Conservation (phyloP, 2,329 filamentous ascomycete genomes). For the Cladosporium velox region DNA sequence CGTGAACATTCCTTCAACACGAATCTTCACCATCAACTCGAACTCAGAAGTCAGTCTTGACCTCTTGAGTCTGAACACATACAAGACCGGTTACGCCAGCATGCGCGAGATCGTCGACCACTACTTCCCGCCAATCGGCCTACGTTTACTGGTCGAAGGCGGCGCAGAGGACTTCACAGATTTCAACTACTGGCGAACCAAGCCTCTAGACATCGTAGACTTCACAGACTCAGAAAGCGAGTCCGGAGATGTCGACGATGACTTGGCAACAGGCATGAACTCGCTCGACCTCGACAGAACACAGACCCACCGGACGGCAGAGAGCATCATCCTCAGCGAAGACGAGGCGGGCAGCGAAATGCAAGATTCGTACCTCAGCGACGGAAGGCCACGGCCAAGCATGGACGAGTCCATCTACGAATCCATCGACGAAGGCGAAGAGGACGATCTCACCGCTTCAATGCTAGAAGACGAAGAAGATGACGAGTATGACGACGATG, state of each 20-base stretch:
- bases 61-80: constrained; percentile 84
- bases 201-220: constrained; percentile 79
- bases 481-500: constrained; percentile 24
- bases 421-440: constrained; percentile 31
- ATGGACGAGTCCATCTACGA: constrained; percentile 24
- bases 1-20: constrained; percentile 88
- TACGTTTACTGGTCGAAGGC: constrained; percentile 77
- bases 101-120: constrained; percentile 98
- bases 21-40: constrained; percentile 98
- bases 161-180: constrained; percentile 95
- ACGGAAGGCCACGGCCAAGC: constrained; percentile 19
- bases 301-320: constrained; percentile 24
- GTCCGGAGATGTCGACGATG: constrained; percentile 35
- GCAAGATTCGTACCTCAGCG: constrained; percentile 28
- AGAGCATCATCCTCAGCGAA: constrained; percentile 33
- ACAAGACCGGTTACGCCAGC: constrained; percentile 94
- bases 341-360: constrained; percentile 36
- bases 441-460: constrained; percentile 26
- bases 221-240: constrained; percentile 79
- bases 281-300: constrained; percentile 22
- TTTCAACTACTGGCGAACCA: constrained; percentile 93
- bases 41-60: constrained; percentile 95
- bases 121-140: constrained; percentile 90
- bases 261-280: constrained; percentile 18
- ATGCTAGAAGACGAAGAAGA: constrained; percentile 23